Evolutionary conservation across 2,329 filamentous ascomycete species (phyloP), one percentile per base, ranked within the genome.

Genomic region (Dothideomycetidae sp.): DNA sequence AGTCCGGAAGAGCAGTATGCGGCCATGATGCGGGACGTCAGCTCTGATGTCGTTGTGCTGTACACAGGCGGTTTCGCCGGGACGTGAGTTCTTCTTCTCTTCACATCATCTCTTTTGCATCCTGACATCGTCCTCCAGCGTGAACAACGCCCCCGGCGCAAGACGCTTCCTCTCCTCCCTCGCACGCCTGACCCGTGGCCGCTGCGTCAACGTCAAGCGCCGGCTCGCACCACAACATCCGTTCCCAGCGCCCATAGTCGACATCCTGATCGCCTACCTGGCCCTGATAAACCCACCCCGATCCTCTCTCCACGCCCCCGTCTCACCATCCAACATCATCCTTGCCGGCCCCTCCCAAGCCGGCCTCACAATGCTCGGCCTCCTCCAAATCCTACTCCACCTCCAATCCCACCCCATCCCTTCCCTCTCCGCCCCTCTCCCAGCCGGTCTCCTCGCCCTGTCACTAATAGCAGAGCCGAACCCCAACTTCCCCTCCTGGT

Each of bases 341-440:
- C 43, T 67, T 12, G 55, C 62, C 3, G 64, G 64, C 12, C 63
- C 66, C 43, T 64, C 61, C 1, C 61, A 63, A 0, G 64, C 63
- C 14, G 64, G 53, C 4, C 62, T 62, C 39, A 52, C 66, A 7
- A 50, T 52, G 9, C 48, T 64, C 1, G 54, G 49, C 11, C 50
- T 66, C 9, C 44, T 63, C 2, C 60, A 63, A 35, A 56, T 60
- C 4, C 53, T 67, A 12, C 34, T 47, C 1, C 31, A 17, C 10
- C 35, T 40, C 31, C 17, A 12, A 5, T 17, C 23, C 19, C 5
- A 14, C 10, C 2, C 21, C n/a, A 28, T 13, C 3, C 31, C 21
- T 3, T 18, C 14, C 5, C 10, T 40, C 14, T 28, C 17, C 21
- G 31, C 35, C 7, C 30, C 23, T 5, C 31, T 29, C 5, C 37